Percentiles rank a stretch among this genome's conserved stretches.
These are phyloP conservation scores for Lepiota brunneoincarnata DNA, from an alignment of 768 basidiomycete species.

Conservation along the genomic window DNA sequence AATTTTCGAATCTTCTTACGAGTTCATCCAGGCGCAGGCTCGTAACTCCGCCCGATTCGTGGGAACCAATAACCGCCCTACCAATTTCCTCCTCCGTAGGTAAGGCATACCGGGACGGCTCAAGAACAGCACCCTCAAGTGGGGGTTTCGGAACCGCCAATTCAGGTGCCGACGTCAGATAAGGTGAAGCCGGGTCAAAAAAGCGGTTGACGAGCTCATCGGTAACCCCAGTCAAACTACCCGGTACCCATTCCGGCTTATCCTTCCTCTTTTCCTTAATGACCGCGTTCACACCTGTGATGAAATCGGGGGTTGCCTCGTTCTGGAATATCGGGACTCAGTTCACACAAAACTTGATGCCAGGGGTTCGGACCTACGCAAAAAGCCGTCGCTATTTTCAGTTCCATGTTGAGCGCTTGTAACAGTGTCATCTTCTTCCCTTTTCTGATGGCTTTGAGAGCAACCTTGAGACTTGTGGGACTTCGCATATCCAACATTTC, in stretches of 20 bases:
- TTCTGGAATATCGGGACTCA: constrained; percentile 41
- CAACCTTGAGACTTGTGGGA: constrained; percentile 90
- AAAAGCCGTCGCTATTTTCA: constrained; percentile 85
- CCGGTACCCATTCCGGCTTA: constrained; percentile 69
- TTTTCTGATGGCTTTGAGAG: constrained; percentile 73
- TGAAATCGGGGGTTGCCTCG: constrained; percentile 80
- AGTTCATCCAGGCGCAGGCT: constrained; percentile 65
- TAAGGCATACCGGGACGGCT: constrained; percentile 49
- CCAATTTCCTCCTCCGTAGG: constrained; percentile 79
- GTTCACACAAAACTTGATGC: constrained; percentile 12
- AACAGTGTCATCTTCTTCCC: constrained; percentile 64
- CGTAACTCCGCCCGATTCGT: constrained; percentile 57
- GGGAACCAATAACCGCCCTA: constrained; percentile 60
- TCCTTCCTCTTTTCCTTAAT: constrained; percentile 42
- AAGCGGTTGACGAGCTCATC: constrained; percentile 59
- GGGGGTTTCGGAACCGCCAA: constrained; percentile 38
- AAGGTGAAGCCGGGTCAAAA: constrained; percentile 57
- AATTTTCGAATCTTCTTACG: constrained; percentile 47
- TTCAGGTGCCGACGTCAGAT: constrained; percentile 40
- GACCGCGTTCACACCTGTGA: constrained; percentile 74
- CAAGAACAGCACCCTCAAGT: constrained; percentile 21
- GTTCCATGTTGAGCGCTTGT: constrained; percentile 78
- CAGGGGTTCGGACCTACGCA: constrained; percentile 58
- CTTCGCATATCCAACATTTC: constrained; percentile 64
- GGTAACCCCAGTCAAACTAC: constrained; percentile 57